Evolutionary conservation across 1,139 yeast genomes (phyloP).

Genomic region (Schwanniomyces etchellsii): DNA sequence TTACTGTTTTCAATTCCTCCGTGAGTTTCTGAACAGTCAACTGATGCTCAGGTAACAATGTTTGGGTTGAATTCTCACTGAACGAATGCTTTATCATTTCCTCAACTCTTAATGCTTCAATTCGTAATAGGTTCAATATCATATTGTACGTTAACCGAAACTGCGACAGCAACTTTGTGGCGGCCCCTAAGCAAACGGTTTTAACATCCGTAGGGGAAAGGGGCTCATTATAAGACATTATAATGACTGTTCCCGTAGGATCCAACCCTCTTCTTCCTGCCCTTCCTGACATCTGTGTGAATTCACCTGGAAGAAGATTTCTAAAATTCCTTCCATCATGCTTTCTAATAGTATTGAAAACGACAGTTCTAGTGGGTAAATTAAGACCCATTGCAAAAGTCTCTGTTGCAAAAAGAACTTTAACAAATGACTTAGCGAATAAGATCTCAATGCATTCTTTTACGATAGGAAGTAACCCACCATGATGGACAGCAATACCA

Average conservation of each 20-base stretch:
- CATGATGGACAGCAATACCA: slow-evolving; percentile 97
- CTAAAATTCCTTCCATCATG: slow-evolving; percentile 87
- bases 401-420: slow-evolving; percentile 93
- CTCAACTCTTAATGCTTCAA: slow-evolving; percentile 90
- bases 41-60: slow-evolving; percentile 82
- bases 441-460: slow-evolving; percentile 92
- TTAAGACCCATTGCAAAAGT: slow-evolving; percentile 98
- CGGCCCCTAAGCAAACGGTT: slow-evolving; percentile 78
- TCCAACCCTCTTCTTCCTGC: slow-evolving; percentile 98
- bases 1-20: slow-evolving; percentile 35
- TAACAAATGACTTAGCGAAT: slow-evolving; percentile 79
- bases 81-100: slow-evolving; percentile 97
- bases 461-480: slow-evolving; percentile 91
- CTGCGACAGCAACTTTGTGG: slow-evolving; percentile 86
- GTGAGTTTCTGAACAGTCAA: slow-evolving; percentile 52
- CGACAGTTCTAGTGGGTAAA: slow-evolving; percentile 95
- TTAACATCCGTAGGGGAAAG: slow-evolving; percentile 57
- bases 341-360: slow-evolving; percentile 76
- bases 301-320: slow-evolving; percentile 86
- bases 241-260: slow-evolving; percentile 90
- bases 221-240: slow-evolving; percentile 79
- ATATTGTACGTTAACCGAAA: slow-evolving; percentile 92
- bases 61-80: slow-evolving; percentile 85
- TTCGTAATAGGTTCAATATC: slow-evolving; percentile 86
- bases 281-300: slow-evolving; percentile 98